Conservation (phyloP, 805 yeast genomes). For the Zygoascus bituminiphila region DNA sequence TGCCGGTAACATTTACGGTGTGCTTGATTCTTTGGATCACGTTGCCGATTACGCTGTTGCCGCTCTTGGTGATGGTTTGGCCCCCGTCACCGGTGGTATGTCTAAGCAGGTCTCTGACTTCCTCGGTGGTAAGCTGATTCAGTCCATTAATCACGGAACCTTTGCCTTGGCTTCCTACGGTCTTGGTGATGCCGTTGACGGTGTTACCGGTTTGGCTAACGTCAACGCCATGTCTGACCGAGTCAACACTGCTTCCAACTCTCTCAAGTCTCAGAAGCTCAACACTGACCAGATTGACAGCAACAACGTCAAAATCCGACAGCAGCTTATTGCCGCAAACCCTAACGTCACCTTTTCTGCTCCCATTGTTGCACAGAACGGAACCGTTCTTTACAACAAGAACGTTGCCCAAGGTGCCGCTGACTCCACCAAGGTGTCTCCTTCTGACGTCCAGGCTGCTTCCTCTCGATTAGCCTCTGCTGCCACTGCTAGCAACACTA, state of each 20-base stretch:
- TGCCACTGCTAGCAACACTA: background rate
- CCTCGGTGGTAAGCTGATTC: slow-evolving; percentile 11
- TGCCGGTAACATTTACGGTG: slow-evolving; percentile 9
- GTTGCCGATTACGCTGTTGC: slow-evolving; percentile 8
- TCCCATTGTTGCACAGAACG: background rate
- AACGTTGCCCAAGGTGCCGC: background rate
- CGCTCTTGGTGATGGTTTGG: slow-evolving; percentile 7
- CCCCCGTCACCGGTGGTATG: slow-evolving; percentile 9
- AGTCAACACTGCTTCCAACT: slow-evolving; percentile 5
- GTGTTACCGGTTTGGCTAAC: slow-evolving; percentile 3
- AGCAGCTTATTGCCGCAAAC: background rate
- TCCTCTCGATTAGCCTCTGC: background rate
- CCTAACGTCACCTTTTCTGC: background rate
- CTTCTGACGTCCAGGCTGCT: background rate
- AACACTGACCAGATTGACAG: slow-evolving; percentile 3
- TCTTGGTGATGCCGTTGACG: slow-evolving; percentile 9
- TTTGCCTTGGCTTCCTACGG: slow-evolving; percentile 10
- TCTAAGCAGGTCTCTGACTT: slow-evolving; percentile 8
- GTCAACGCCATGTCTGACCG: slow-evolving; percentile 2
- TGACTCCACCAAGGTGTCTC: background rate
- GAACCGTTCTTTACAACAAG: background rate
- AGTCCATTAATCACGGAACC: slow-evolving; percentile 13
- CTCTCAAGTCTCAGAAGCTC: slow-evolving; percentile 3
- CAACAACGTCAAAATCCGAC: slow-evolving; percentile 1
- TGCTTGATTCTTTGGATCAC: slow-evolving; percentile 9